Evolutionary conservation across 2,329 filamentous ascomycete species (phyloP).

Genomic region (Calonectria pteridis): DNA sequence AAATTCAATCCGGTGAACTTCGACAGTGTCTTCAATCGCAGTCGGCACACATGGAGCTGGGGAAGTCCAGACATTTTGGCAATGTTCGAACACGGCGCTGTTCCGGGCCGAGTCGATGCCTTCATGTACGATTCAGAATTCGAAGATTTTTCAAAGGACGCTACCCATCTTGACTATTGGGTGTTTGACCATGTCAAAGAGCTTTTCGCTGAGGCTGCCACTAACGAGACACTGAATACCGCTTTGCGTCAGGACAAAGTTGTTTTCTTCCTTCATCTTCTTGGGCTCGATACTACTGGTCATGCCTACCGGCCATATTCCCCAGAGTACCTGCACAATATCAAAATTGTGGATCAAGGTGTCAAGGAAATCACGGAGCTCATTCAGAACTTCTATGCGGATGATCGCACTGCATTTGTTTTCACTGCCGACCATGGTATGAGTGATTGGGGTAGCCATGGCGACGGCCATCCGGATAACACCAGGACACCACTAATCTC

Average conservation of each 20-base stretch:
- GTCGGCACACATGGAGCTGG: constrained; percentile 98
- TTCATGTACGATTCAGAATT: constrained; percentile 85
- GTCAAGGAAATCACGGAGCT: constrained; percentile 86
- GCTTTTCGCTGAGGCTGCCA: constrained; percentile 84
- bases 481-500: constrained; percentile 92
- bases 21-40: constrained; percentile 98
- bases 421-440: constrained; percentile 99
- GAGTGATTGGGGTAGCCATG: constrained; percentile 99
- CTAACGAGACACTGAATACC: constrained; percentile 79
- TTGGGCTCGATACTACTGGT: constrained; percentile 92
- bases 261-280: constrained; percentile 94
- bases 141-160: constrained; percentile 91
- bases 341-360: constrained; percentile 92
- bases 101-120: constrained; percentile 88
- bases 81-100: constrained; percentile 96
- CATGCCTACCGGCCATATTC: constrained; percentile 92
- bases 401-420: constrained; percentile 90
- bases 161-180: constrained; percentile 87
- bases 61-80: constrained; percentile 96
- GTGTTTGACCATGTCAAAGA: constrained; percentile 95
- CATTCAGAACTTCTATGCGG: constrained; percentile 86
- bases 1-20: constrained; percentile 99
- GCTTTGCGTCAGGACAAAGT: constrained; percentile 84
- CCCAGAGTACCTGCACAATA: constrained; percentile 93
- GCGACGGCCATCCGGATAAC: constrained; percentile 97